These are phyloP conservation scores for Enterocytospora artemiae DNA, from an alignment of 371 early-diverging fungal genomes.

Conservation along the genomic window DNA sequence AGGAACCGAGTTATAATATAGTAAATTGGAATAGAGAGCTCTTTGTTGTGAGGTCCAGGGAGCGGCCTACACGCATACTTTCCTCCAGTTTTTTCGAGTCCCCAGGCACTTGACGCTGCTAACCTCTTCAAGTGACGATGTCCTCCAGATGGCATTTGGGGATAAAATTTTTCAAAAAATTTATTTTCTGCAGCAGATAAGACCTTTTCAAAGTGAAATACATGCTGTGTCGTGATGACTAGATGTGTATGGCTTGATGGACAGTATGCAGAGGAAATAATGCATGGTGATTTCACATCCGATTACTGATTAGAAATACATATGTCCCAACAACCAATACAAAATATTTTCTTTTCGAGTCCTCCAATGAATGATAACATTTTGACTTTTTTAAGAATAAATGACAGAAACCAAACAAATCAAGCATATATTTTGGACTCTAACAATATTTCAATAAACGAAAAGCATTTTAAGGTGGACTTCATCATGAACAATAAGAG, in stretches of 20 bases:
- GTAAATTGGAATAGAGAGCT: conserved; percentile 92
- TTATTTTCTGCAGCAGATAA: neutral
- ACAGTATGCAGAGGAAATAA: neutral
- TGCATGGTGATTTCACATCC: no score
- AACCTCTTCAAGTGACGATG: conserved; percentile 99
- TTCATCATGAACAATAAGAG: conserved; percentile 23
- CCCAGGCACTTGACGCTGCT: conserved; percentile 97
- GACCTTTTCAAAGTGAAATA: neutral
- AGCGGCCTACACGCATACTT: conserved; percentile 91
- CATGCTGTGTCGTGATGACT: neutral
- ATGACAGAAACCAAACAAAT: conserved; percentile 13
- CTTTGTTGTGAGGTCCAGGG: conserved; percentile 95
- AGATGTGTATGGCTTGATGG: neutral
- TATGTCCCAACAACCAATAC: neutral
- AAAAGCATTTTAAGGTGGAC: conserved; percentile 31
- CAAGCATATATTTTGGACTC: neutral
- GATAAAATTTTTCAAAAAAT: conserved; percentile 38
- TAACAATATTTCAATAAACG: conserved; percentile 23
- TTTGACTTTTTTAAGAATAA: conserved; percentile 39
- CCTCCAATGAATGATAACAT: conserved; percentile 40
- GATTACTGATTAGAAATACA: no score
- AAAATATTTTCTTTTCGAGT: neutral
- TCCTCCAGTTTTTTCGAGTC: conserved; percentile 95
- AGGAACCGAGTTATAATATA: conserved; percentile 94
- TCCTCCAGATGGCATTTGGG: conserved; percentile 65